These are phyloP conservation scores for Leptodontidium sp. DNA, from an alignment of 2,329 filamentous ascomycete species.

Conservation along the genomic window DNA sequence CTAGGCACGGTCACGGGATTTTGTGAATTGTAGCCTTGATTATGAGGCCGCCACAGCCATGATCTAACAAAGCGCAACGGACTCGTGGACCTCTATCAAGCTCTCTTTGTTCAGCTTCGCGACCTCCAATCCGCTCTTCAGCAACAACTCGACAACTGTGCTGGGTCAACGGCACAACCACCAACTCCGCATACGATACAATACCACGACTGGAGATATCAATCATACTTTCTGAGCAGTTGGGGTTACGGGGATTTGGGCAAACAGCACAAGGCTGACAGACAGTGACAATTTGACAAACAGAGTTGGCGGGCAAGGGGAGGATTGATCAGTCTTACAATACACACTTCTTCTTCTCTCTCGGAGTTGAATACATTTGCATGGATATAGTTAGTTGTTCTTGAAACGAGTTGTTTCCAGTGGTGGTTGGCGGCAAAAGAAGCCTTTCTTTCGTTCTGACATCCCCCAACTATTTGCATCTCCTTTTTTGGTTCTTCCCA, in stretches of 20 bases:
- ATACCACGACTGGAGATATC: not conserved
- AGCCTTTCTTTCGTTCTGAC: conserved; percentile 35
- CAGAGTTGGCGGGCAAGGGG: conserved; percentile 37
- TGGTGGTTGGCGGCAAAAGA: conserved; percentile 41
- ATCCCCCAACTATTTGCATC: conserved; percentile 36
- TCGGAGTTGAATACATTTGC: conserved; percentile 47
- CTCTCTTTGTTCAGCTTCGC: not conserved
- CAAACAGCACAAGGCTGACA: conserved; percentile 36
- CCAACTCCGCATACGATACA: not conserved
- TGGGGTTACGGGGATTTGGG: conserved; percentile 37
- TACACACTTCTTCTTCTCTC: conserved; percentile 49
- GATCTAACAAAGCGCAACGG: too few relatives aligned
- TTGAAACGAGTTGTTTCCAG: conserved; percentile 43
- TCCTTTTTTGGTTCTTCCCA: conserved; percentile 47
- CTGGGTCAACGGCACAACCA: not conserved
- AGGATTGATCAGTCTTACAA: conserved; percentile 46
- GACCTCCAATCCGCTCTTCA: not conserved
- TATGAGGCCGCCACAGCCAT: not conserved
- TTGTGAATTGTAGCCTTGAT: not conserved
- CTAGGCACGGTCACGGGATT: too few relatives aligned
- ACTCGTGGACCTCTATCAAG: not conserved
- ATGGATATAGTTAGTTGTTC: conserved; percentile 49
- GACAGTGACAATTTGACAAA: conserved; percentile 32
- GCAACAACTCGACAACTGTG: not conserved
- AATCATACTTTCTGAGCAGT: conserved; percentile 22